These are phyloP conservation scores for Colletotrichum lentis DNA, from an alignment of 2,329 filamentous ascomycete genomes.

Conservation along the genomic window DNA sequence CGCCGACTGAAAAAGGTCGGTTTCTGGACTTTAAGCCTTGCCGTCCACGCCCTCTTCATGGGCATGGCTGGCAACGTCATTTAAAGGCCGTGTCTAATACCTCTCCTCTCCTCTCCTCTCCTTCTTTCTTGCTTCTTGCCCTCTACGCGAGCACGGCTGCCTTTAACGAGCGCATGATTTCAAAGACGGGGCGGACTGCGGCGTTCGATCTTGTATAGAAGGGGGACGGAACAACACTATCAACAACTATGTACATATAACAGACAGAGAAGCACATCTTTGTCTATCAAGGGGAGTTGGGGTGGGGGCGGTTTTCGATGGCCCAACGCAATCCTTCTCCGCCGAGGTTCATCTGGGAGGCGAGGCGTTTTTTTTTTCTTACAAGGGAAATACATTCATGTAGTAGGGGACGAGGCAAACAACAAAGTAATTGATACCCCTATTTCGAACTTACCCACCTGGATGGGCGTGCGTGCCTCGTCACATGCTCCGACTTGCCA, in stretches of 20 bases:
- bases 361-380: slow-evolving; percentile 27
- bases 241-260: slow-evolving; percentile 27
- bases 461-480: not conserved
- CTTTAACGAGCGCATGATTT: slow-evolving; percentile 34
- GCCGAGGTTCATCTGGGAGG: not conserved
- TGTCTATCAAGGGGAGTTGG: not conserved
- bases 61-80: slow-evolving; percentile 87
- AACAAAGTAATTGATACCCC: slow-evolving; percentile 37
- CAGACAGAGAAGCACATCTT: not conserved
- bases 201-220: slow-evolving; percentile 31
- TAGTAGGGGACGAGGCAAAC: slow-evolving; percentile 18
- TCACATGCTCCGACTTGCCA: not conserved
- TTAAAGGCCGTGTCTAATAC: slow-evolving; percentile 42
- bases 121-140: slow-evolving; percentile 17
- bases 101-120: slow-evolving; percentile 11
- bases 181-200: slow-evolving; percentile 7
- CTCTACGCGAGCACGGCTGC: slow-evolving; percentile 21
- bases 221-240: not conserved
- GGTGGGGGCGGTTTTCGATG: not conserved
- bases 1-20: slow-evolving; percentile 94
- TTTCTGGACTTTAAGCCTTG: slow-evolving; percentile 92
- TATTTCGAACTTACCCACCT: not conserved
- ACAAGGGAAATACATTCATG: slow-evolving; percentile 1
- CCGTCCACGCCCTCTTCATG: slow-evolving; percentile 92
- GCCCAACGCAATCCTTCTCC: slow-evolving; percentile 1